A percentile compares a stretch with the other conserved stretches of the same genome.
These are phyloP conservation scores for Akebia trifoliata DNA, from an alignment of 164 flowering plant species.

Conservation along the genomic window DNA sequence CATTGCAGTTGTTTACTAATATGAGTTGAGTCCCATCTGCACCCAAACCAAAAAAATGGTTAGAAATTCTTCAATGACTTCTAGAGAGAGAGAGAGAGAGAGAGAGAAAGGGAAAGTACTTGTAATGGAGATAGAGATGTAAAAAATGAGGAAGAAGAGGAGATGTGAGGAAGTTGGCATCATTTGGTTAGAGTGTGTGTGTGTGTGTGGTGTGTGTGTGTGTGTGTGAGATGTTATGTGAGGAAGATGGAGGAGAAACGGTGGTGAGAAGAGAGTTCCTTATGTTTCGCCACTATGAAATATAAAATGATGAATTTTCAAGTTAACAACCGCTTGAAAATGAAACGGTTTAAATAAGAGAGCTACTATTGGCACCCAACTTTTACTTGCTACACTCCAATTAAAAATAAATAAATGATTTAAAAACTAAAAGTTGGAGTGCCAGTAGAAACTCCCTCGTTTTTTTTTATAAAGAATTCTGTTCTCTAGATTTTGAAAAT, in stretches of 20 bases:
- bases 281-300: constrained; percentile 5
- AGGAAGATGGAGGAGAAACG: not conserved
- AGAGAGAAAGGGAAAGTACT: constrained; percentile 16
- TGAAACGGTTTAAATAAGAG: not conserved
- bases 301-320: too few species aligned
- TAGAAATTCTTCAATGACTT: constrained; percentile 20
- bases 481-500: too few species aligned
- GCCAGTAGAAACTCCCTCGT: not conserved
- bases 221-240: too few species aligned
- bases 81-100: not conserved
- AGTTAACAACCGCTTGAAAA: constrained; percentile 9
- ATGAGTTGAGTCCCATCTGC: constrained; percentile 66
- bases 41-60: constrained; percentile 6
- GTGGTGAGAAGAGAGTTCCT: not conserved
- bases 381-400: too few species aligned
- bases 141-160: constrained; percentile 15
- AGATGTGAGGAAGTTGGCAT: constrained; percentile 20
- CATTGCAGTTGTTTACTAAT: constrained; percentile 59
- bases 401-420: too few species aligned
- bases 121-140: constrained; percentile 12
- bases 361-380: too few species aligned
- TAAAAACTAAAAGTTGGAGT: not conserved
- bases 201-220: not conserved
- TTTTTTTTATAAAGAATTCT: not conserved
- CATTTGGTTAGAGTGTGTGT: constrained; percentile 5